Conservation (phyloP, 306 rosid species). For the Medicago arabica region DNA sequence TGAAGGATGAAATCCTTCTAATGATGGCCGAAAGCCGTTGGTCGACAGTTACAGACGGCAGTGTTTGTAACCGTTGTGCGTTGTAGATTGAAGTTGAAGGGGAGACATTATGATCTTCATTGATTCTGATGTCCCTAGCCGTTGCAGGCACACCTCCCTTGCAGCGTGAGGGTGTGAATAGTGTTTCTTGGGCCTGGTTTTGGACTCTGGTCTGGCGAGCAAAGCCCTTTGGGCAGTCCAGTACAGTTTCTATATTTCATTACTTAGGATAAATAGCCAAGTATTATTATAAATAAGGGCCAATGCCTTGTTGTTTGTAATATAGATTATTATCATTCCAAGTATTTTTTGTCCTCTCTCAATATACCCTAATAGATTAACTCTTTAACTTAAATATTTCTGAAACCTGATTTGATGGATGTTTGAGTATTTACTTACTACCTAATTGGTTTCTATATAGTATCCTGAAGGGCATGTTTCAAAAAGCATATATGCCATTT, state of each 20-base stretch:
- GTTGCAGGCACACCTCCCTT: too few species aligned
- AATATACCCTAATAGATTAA: background rate
- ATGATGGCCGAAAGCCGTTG: too few species aligned
- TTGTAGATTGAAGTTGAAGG: too few species aligned
- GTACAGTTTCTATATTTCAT: constrained; percentile 7
- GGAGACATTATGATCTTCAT: too few species aligned
- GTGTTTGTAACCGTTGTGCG: too few species aligned
- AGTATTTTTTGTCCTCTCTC: background rate
- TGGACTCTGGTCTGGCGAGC: too few species aligned
- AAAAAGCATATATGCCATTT: constrained; percentile 83
- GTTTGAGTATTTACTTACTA: constrained; percentile 39
- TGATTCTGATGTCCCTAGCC: too few species aligned
- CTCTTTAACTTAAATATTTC: constrained; percentile 6
- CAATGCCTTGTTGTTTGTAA: background rate
- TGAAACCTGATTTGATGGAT: constrained; percentile 26
- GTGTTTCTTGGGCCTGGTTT: too few species aligned
- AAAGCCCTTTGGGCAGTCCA: background rate
- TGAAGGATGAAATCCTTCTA: too few species aligned
- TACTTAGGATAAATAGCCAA: background rate
- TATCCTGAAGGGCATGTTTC: constrained; percentile 96
- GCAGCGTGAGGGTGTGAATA: too few species aligned
- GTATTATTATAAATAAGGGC: background rate
- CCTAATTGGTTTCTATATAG: constrained; percentile 56
- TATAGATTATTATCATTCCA: background rate
- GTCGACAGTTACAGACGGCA: too few species aligned